Base-by-base conservation (phyloP, 2,329 filamentous ascomycete genomes). In the Hypomyces rosellus region DNA sequence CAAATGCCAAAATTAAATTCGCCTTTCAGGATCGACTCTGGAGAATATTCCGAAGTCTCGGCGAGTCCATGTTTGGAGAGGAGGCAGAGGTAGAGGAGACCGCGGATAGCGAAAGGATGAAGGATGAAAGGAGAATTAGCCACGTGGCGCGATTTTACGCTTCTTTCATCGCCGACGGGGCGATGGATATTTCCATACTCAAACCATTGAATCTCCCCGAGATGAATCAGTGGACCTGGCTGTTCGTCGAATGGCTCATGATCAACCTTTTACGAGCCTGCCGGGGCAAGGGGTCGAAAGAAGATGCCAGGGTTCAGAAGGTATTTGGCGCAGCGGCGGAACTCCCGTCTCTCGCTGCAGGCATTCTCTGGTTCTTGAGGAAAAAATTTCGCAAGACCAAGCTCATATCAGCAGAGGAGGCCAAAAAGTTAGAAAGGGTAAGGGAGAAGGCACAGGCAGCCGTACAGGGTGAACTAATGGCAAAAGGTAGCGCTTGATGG, bases 21-120 rank as follows among this genome's bases (percentile, higher is more conserved):
- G 85, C 88, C 1, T 95, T 97, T 63, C 88, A 93, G 63, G 90
- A 92, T 60, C 82, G 85, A 7, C 73, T 97, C 1, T 95, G 91
- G 84, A 89, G 87, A 59, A 75, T 92, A 9, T 95, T 96, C 68
- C 85, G 86, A 60, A 78, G 82, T 34, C 81, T 96, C 68, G 92
- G 90, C n/a, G 91, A 96, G 67, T 80, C 78, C 2, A 79, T 87
- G 34, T 85, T 87, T 41, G 83, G 81, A 5, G 82, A 83, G 37
- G 78, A 77, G 14, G 74, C 75, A 3, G 81, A 84, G 5, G 15
- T 20, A 33, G 34, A 34, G 30, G 79, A 82, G 2, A 72, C 74
- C 13, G 78, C 78, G 13, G 71, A 73, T 3, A 69, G 70, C 41
- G 67, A 74, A 49, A 65, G 67, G 12, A 67, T 73, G 56, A 68